Conservation (phyloP, 2,329 filamentous ascomycete species). For the Aureobasidium sp. region DNA sequence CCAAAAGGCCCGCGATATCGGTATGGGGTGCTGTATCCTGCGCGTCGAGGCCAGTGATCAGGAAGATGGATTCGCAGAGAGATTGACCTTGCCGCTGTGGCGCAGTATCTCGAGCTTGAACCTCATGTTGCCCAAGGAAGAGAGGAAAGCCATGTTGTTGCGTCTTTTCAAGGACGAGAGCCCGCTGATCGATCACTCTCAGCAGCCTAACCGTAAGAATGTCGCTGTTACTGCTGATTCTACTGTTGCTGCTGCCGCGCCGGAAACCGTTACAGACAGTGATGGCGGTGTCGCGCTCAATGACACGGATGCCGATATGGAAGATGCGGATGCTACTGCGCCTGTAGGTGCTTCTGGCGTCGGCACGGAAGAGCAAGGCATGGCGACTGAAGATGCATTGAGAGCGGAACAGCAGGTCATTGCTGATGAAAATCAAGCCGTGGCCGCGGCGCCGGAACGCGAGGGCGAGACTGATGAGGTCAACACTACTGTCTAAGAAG, state of each 20-base stretch:
- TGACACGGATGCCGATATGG: conserved; percentile 25
- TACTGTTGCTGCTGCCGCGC: conserved; percentile 18
- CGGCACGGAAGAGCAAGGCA: conserved; percentile 27
- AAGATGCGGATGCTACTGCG: conserved; percentile 17
- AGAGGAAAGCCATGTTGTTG: conserved; percentile 81
- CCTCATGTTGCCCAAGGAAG: conserved; percentile 96
- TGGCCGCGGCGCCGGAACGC: conserved; percentile 36
- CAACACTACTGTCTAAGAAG: conserved; percentile 38
- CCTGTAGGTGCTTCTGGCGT: conserved; percentile 18
- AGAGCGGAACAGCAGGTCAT: conserved; percentile 34
- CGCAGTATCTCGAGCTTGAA: conserved; percentile 86
- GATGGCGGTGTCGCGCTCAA: conserved; percentile 16
- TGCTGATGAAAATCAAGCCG: conserved; percentile 24
- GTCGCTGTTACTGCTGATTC: background rate
- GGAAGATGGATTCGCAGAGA: conserved; percentile 53
- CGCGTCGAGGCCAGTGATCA: conserved; percentile 56
- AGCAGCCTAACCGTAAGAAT: conserved; percentile 14
- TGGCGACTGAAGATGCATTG: conserved; percentile 32
- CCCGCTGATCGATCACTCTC: conserved; percentile 62
- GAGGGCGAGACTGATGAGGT: conserved; percentile 37
- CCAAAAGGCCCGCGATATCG: conserved; percentile 66
- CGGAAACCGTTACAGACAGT: conserved; percentile 21
- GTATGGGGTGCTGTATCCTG: conserved; percentile 87
- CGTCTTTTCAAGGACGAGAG: conserved; percentile 84
- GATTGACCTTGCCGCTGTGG: conserved; percentile 88